phyloP scores from a whole-genome alignment of 2,329 filamentous ascomycete genomes.

The Dactylellina leptospora region DNA sequence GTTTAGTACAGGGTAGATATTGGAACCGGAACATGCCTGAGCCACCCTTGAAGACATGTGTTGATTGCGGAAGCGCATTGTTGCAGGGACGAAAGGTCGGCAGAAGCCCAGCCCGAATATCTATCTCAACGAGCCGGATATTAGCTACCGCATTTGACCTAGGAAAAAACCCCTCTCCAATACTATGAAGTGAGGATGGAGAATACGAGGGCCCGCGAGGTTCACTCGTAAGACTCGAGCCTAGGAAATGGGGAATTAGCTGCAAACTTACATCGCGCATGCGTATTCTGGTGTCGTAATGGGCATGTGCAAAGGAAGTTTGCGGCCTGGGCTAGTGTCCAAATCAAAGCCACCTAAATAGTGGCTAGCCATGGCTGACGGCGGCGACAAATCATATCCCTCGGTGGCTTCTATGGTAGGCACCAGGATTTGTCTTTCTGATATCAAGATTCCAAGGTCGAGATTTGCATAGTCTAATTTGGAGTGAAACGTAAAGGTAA shows the following conservation, averaged over 20 bases:
- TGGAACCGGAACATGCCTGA: no score
- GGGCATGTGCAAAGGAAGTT: slow-evolving; percentile 6
- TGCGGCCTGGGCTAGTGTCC: slow-evolving; percentile 21
- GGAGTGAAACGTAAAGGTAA: slow-evolving; percentile 49
- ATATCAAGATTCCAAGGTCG: slow-evolving; percentile 37
- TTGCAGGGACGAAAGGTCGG: slow-evolving; percentile 50
- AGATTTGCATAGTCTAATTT: slow-evolving; percentile 51
- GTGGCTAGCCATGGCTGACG: slow-evolving; percentile 45
- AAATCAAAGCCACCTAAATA: slow-evolving; percentile 41
- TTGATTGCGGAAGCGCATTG: slow-evolving; percentile 34
- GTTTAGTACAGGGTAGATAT: no score
- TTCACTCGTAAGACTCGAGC: slow-evolving; percentile 8
- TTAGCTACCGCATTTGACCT: slow-evolving; percentile 43
- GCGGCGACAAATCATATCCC: slow-evolving; percentile 39
- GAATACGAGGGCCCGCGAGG: neutral
- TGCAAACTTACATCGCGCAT: slow-evolving; percentile 23
- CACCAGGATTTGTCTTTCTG: slow-evolving; percentile 28
- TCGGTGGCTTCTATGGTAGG: slow-evolving; percentile 43
- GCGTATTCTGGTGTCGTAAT: slow-evolving; percentile 26
- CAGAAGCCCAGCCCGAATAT: slow-evolving; percentile 15
- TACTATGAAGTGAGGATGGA: slow-evolving; percentile 4
- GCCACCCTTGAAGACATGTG: slow-evolving; percentile 28
- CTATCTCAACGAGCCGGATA: slow-evolving; percentile 35
- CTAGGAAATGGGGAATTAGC: slow-evolving; percentile 1
- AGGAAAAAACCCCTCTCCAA: neutral